Evolutionary conservation across 768 basidiomycete genomes (phyloP).

Genomic region (Pholiota molesta): DNA sequence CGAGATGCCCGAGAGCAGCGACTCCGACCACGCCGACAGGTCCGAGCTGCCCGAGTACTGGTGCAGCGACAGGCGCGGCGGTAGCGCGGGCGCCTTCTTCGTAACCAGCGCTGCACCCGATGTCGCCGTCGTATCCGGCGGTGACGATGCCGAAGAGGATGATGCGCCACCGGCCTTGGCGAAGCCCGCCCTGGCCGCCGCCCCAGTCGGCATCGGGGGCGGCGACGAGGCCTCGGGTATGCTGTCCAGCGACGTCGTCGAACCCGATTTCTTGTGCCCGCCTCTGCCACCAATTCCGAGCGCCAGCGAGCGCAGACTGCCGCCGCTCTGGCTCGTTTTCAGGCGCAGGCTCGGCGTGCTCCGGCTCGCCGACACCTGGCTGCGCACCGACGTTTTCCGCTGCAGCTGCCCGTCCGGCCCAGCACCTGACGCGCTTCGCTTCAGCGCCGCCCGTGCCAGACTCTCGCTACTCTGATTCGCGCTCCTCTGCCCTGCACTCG

Average conservation of each 20-base stretch:
- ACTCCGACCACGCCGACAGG: slow-evolving; percentile 56
- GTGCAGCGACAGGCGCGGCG: slow-evolving; percentile 61
- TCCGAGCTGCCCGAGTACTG: slow-evolving; percentile 44
- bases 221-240: slow-evolving; percentile 23
- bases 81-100: slow-evolving; percentile 33
- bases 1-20: slow-evolving; percentile 57
- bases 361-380: slow-evolving; percentile 4
- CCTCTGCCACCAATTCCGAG: background rate
- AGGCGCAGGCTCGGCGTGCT: slow-evolving; percentile 10
- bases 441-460: background rate
- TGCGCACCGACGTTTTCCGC: slow-evolving; percentile 11
- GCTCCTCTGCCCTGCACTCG: background rate
- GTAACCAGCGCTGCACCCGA: slow-evolving; percentile 3
- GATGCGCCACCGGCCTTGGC: background rate
- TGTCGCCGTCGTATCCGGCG: background rate
- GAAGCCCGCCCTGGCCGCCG: background rate
- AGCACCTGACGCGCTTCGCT: slow-evolving; percentile 5
- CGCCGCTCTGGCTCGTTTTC: slow-evolving; percentile 13
- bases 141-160: background rate
- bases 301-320: slow-evolving; percentile 17
- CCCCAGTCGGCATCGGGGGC: slow-evolving; percentile 2
- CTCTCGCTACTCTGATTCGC: slow-evolving; percentile 7
- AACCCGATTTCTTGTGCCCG: slow-evolving; percentile 20
- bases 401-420: background rate
- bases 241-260: slow-evolving; percentile 26